These are phyloP conservation scores for Echinochloa phyllopogon DNA, from an alignment of 176 grass and related monocot genomes.

Conservation along the genomic window DNA sequence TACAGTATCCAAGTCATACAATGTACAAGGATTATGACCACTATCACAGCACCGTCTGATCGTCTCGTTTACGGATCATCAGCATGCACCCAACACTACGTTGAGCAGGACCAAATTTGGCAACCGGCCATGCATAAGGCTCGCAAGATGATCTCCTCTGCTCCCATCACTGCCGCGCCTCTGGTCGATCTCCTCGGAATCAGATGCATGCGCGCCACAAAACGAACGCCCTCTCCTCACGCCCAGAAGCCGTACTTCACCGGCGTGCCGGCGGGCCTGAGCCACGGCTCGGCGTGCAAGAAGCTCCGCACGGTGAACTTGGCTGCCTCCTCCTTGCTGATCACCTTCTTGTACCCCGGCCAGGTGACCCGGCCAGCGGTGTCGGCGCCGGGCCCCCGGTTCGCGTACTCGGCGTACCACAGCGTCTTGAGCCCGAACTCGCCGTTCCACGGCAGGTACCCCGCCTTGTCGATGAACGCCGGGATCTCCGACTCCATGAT, in stretches of 20 bases:
- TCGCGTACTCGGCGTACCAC: slow-evolving; percentile 74
- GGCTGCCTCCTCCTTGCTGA: slow-evolving; percentile 40
- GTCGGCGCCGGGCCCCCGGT: slow-evolving; percentile 55
- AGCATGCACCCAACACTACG: not conserved
- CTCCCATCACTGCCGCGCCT: not conserved
- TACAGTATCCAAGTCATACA: slow-evolving; percentile 2
- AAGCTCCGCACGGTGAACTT: slow-evolving; percentile 66
- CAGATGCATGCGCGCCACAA: not conserved
- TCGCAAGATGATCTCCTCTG: slow-evolving; percentile 4
- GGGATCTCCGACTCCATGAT: slow-evolving; percentile 67
- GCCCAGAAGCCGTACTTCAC: slow-evolving; percentile 55
- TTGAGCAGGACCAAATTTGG: not conserved
- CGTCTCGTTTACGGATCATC: not conserved
- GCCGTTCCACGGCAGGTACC: slow-evolving; percentile 64
- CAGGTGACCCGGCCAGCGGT: slow-evolving; percentile 52
- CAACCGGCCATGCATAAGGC: not conserved
- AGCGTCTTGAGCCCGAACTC: slow-evolving; percentile 51
- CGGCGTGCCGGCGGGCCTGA: slow-evolving; percentile 51
- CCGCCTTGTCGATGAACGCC: slow-evolving; percentile 51
- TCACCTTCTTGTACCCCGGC: slow-evolving; percentile 59
- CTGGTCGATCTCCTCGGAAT: not conserved
- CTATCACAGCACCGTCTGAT: not conserved
- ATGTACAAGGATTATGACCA: slow-evolving; percentile 16
- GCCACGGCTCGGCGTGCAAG: slow-evolving; percentile 61
- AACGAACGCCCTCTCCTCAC: not conserved